Evolutionary conservation across 1,284 basidiomycete species (phyloP).

Genomic region (Heimioporus retisporus): DNA sequence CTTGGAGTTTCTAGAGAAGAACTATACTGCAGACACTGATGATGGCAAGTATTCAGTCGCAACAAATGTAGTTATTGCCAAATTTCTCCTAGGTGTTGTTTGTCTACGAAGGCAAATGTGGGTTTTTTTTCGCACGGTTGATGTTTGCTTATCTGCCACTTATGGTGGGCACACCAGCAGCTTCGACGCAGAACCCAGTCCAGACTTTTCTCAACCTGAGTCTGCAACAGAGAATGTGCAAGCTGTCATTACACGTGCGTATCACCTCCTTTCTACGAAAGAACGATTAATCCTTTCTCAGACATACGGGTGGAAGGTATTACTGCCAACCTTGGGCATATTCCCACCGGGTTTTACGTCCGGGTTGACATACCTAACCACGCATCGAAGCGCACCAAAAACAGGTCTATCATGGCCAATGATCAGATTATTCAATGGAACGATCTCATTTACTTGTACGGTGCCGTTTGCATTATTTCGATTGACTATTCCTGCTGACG

Average conservation of each 20-base stretch:
- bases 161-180: neutral
- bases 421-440: conserved; percentile 1
- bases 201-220: neutral
- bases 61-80: neutral
- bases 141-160: neutral
- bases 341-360: neutral
- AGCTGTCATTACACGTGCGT: neutral
- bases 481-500: neutral
- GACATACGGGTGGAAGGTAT: neutral
- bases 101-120: neutral
- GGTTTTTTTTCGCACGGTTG: neutral
- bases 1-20: neutral
- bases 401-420: neutral
- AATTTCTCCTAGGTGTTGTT: neutral
- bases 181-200: neutral
- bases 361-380: neutral
- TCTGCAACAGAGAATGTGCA: neutral
- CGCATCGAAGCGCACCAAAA: neutral
- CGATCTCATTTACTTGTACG: neutral
- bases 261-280: neutral
- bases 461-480: neutral
- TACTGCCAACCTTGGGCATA: neutral
- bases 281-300: neutral
- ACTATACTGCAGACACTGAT: neutral
- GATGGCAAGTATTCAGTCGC: neutral